Evolutionary conservation across 192 early-diverging fungal genomes (phyloP).

Genomic region (Gamsiella multidivaricata): DNA sequence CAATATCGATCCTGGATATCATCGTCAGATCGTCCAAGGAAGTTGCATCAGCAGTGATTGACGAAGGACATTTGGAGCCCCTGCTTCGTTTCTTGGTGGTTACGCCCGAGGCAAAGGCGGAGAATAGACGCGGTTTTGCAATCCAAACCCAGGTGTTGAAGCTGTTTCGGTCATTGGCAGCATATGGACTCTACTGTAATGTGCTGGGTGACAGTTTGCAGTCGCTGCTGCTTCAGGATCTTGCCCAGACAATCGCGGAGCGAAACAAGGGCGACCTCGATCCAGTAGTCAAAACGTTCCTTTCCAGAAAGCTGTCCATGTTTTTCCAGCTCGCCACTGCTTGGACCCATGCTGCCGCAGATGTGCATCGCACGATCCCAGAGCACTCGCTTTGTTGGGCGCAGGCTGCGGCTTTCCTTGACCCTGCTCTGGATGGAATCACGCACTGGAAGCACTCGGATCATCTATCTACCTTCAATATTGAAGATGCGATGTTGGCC

Average conservation of each 20-base stretch:
- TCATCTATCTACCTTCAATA: neutral
- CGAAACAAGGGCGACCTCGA: constrained; percentile 1
- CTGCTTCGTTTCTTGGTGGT: constrained; percentile 58
- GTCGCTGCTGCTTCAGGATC: constrained; percentile 42
- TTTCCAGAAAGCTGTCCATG: constrained; percentile 35
- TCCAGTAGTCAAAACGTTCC: constrained; percentile 23
- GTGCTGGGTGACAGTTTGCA: constrained; percentile 55
- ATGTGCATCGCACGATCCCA: constrained; percentile 59
- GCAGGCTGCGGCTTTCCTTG: constrained; percentile 55
- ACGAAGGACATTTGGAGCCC: constrained; percentile 53
- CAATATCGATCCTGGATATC: constrained; percentile 48
- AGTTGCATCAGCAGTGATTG: constrained; percentile 54
- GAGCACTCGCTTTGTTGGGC: constrained; percentile 62
- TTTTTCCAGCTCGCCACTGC: constrained; percentile 38
- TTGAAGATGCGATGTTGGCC: constrained; percentile 17
- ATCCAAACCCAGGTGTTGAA: constrained; percentile 56
- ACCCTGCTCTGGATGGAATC: constrained; percentile 42
- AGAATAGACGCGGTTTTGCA: constrained; percentile 19
- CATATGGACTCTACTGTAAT: constrained; percentile 65
- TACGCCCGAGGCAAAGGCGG: constrained; percentile 50
- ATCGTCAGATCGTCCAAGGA: constrained; percentile 56
- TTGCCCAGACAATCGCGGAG: constrained; percentile 1
- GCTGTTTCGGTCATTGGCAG: constrained; percentile 54
- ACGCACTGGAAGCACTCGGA: constrained; percentile 23
- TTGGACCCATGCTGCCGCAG: constrained; percentile 55